These are phyloP conservation scores for Pestalotiopsis sp. DNA, from an alignment of 2,329 filamentous ascomycete species.

Conservation along the genomic window DNA sequence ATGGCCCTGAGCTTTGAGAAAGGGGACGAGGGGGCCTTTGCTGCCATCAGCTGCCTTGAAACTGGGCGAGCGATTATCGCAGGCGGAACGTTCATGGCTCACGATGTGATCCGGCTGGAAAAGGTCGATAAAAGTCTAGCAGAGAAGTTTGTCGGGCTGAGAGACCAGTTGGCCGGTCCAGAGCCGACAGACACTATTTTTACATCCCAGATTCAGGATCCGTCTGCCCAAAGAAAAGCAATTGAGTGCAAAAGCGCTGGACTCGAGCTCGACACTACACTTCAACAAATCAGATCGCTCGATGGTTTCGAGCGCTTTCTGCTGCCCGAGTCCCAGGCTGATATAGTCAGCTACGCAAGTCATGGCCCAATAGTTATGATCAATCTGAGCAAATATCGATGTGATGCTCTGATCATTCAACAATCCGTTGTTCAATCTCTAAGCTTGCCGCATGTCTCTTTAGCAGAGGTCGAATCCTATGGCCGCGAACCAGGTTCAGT, in stretches of 20 bases:
- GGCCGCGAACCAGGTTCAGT: neutral
- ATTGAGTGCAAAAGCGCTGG: no score
- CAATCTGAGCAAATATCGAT: neutral
- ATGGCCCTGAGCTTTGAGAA: neutral
- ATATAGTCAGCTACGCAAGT: neutral
- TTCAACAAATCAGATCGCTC: neutral
- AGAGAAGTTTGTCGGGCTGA: no score
- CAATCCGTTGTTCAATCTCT: neutral
- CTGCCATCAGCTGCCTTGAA: neutral
- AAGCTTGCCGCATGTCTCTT: neutral
- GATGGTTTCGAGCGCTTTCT: neutral
- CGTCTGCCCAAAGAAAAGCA: no score
- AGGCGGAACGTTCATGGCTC: no score
- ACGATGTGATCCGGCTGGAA: no score
- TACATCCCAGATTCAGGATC: no score
- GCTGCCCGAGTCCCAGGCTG: neutral
- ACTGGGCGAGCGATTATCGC: neutral
- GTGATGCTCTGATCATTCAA: neutral
- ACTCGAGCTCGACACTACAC: no score
- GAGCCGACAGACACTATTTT: no score
- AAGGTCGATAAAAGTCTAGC: no score
- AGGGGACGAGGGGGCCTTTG: neutral
- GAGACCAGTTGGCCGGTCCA: no score
- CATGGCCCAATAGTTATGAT: neutral
- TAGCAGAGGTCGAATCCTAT: neutral